Evolutionary conservation across 2,329 filamentous ascomycete genomes (phyloP), one percentile per base, ranked within the genome.

Genomic region (Cyphellophora europaea): DNA sequence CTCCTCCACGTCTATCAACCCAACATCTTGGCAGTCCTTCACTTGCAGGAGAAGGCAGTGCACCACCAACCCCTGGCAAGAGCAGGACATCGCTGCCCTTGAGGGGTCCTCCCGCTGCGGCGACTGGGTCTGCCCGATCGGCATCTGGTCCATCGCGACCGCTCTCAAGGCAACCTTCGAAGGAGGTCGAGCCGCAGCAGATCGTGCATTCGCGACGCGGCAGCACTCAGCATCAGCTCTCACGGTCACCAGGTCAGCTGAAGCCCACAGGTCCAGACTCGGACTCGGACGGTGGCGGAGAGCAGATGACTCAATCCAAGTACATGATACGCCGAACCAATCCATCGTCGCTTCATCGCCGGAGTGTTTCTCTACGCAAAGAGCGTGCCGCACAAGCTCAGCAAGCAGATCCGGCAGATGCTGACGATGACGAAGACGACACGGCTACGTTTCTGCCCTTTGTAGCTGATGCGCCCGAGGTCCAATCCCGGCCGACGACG

Each of bases 371-470:
- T 3, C 34, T 38, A 6, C 39, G 42, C 12, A 42, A 40, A 15
- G 32, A 42, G 3, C 17, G 25, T 14, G 37, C 38, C 18, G 18
- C 39, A n/a, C 41, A 42, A 30, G 31, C 31, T 17, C 37, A 34
- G 12, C 32, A 42, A 3, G 17, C 50, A 2, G 38, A 30, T n/a
- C 47, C 50, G 16, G 47, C 47, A 2, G 53, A 55, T 16, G 57
- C 55, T 3, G 54, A 54, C 11, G 49, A 49, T 5, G 53, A 53
- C 21, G 51, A 50, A 5, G 63, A 66, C 21, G 63, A 66, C 13
- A 53, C 62, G 0, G 63, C 63, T 0, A 61, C 64, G 2, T 68
- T 69, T 37, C 51, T 67, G 1, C 63, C 65, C 2, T 48, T 66
- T 13, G 45, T 52, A 2, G 49, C 52, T 3, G 36, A 40, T 33